Evolutionary conservation across 257 asterid genomes (phyloP).

Genomic region (Plectranthus barbatus): DNA sequence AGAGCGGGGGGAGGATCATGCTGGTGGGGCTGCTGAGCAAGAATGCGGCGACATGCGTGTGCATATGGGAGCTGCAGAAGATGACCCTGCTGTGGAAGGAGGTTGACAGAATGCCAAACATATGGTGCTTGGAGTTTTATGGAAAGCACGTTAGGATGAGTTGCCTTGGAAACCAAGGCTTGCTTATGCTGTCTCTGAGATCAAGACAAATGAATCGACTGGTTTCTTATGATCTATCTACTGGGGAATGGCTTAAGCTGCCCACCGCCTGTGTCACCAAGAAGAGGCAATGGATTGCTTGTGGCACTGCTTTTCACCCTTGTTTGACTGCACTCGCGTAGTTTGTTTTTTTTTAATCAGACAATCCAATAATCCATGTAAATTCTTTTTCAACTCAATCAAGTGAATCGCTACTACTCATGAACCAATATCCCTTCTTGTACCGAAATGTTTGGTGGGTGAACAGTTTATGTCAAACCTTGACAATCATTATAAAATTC

Average conservation of each 20-base stretch:
- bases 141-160: conserved; percentile 98
- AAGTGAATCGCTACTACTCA: no score
- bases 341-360: no score
- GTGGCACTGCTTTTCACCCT: conserved; percentile 88
- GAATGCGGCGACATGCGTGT: conserved; percentile 91
- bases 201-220: conserved; percentile 82
- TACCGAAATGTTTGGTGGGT: no score
- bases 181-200: conserved; percentile 81
- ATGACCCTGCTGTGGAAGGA: conserved; percentile 99
- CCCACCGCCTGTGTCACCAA: no score
- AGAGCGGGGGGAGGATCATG: conserved; percentile 71
- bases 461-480: no score
- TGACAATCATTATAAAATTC: no score
- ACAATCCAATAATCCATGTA: no score
- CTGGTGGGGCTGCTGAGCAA: conserved; percentile 85
- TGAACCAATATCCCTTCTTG: no score
- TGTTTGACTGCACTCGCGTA: conserved; percentile 70
- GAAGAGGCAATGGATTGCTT: conserved; percentile 78
- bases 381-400: no score
- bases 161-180: conserved; percentile 85
- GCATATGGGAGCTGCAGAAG: conserved; percentile 98
- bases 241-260: conserved; percentile 87
- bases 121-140: conserved; percentile 97
- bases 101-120: conserved; percentile 99
- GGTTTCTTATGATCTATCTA: conserved; percentile 57